These are phyloP conservation scores for Metschnikowia picachoensis DNA, from an alignment of 805 yeast species.

Conservation along the genomic window DNA sequence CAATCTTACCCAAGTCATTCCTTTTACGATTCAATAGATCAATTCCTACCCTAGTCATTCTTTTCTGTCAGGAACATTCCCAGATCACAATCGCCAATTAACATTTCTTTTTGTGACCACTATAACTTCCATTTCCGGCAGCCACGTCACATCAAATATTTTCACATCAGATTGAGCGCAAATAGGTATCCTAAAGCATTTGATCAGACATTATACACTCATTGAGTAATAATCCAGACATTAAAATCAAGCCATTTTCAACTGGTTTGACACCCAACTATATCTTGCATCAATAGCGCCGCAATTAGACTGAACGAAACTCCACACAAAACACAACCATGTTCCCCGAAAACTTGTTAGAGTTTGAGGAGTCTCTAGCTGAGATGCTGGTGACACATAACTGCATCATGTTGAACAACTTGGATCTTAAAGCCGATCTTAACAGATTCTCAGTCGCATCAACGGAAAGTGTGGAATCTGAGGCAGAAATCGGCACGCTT, in stretches of 20 bases:
- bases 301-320: neutral
- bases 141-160: neutral
- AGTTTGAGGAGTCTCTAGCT: constrained; percentile 19
- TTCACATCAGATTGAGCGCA: neutral
- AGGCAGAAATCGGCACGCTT: neutral
- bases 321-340: neutral
- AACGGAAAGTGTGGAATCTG: constrained; percentile 1
- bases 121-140: neutral
- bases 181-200: too few species aligned
- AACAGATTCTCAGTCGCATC: constrained; percentile 13
- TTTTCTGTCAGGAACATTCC: neutral
- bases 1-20: neutral
- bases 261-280: too few species aligned
- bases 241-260: neutral
- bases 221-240: too few species aligned
- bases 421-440: constrained; percentile 19
- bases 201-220: too few species aligned
- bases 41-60: neutral
- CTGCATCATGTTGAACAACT: constrained; percentile 15
- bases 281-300: neutral
- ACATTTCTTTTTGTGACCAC: neutral
- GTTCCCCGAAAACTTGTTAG: constrained; percentile 18
- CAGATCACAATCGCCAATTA: neutral
- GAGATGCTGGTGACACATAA: constrained; percentile 11
- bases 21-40: neutral